Evolutionary conservation across 2,329 filamentous ascomycete genomes (phyloP).

Genomic region (Corniculantispora saksenae): DNA sequence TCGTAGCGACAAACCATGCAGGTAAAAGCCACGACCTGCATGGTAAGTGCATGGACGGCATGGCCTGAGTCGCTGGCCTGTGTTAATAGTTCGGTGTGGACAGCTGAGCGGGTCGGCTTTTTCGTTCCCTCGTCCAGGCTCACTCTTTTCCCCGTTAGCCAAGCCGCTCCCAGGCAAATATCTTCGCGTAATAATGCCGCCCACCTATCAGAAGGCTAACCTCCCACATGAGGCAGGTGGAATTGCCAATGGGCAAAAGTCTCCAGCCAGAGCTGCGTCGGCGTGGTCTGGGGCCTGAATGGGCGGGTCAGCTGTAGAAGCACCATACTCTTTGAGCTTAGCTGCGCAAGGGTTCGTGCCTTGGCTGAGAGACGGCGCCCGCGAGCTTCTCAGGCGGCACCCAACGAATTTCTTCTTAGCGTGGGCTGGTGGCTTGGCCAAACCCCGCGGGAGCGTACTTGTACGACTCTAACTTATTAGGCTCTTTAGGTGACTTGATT

Average conservation of each 20-base stretch:
- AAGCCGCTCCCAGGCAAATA: background rate
- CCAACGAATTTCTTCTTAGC: slow-evolving; percentile 6
- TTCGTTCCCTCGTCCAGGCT: background rate
- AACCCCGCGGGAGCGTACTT: background rate
- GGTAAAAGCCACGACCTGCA: background rate
- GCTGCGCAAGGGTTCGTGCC: slow-evolving; percentile 9
- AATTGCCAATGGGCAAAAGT: slow-evolving; percentile 5
- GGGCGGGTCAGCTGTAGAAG: slow-evolving; percentile 20
- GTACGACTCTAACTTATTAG: too few species aligned
- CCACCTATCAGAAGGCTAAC: slow-evolving; percentile 31
- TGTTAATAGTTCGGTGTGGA: slow-evolving; percentile 13
- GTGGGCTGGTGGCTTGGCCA: background rate
- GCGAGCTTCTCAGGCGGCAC: background rate
- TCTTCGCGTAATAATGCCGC: slow-evolving; percentile 14
- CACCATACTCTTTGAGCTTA: slow-evolving; percentile 19
- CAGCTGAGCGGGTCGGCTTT: slow-evolving; percentile 15
- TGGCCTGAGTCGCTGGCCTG: slow-evolving; percentile 10
- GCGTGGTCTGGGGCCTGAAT: slow-evolving; percentile 17
- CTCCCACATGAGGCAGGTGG: slow-evolving; percentile 33
- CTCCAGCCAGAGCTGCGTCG: slow-evolving; percentile 6
- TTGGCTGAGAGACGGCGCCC: background rate
- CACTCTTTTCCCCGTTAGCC: background rate
- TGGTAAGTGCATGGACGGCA: slow-evolving; percentile 10
- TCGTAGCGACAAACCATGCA: slow-evolving; percentile 10
- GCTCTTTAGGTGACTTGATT: background rate